These are phyloP conservation scores for Vigna radiata DNA, from an alignment of 306 rosid genomes.

Conservation along the genomic window DNA sequence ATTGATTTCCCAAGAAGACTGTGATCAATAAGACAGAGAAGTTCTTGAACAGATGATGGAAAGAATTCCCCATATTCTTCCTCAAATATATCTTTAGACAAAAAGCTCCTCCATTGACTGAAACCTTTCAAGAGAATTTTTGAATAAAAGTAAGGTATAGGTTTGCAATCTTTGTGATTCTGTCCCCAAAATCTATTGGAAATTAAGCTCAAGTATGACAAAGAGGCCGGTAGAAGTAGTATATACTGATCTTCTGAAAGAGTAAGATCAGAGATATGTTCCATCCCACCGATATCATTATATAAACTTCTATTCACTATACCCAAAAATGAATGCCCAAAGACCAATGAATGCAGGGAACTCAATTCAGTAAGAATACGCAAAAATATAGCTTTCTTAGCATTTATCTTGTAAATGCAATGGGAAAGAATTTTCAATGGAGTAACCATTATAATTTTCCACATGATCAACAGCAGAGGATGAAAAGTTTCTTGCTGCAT, in stretches of 20 bases:
- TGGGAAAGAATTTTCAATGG: constrained; percentile 65
- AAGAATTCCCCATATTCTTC: constrained; percentile 66
- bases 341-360: constrained; percentile 74
- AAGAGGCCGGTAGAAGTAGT: constrained; percentile 75
- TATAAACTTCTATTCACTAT: constrained; percentile 50
- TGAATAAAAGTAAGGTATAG: constrained; percentile 61
- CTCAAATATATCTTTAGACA: constrained; percentile 62
- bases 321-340: constrained; percentile 70
- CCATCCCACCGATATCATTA: constrained; percentile 43
- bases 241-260: constrained; percentile 72
- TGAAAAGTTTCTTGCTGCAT: constrained; percentile 56
- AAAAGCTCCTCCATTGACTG: constrained; percentile 72
- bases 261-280: constrained; percentile 42
- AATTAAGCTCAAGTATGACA: constrained; percentile 64
- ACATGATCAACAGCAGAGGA: constrained; percentile 62
- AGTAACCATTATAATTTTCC: constrained; percentile 62
- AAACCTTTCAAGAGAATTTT: constrained; percentile 72
- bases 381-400: constrained; percentile 67
- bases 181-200: constrained; percentile 58
- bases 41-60: constrained; percentile 70
- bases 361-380: constrained; percentile 70
- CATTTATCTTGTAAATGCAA: constrained; percentile 58
- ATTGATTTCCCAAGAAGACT: constrained; percentile 87
- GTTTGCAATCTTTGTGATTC: constrained; percentile 47
- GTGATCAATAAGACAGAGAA: constrained; percentile 57